Evolutionary conservation across 768 basidiomycete species (phyloP), one percentile per base, ranked within the genome.

Genomic region (Xerocomellus dryophilus): DNA sequence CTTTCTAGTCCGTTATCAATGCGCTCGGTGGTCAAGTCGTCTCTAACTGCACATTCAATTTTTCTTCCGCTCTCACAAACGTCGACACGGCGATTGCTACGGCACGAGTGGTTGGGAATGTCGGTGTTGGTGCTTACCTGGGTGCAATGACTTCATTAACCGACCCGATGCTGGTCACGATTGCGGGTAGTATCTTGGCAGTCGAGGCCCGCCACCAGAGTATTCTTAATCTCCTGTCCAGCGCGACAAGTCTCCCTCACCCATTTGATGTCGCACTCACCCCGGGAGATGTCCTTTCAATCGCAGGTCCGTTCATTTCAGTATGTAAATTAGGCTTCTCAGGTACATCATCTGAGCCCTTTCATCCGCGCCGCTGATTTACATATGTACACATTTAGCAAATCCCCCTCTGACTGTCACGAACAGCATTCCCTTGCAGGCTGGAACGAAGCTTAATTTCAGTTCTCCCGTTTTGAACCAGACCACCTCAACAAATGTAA

Each of bases 141-240:
- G 89, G 89, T 52, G 89, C 81, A 49, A 82, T 86, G 7, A 75
- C 79, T 50, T 76, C 88, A 38, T 56, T 93, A 43, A 67, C 72
- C 12, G 82, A 89, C 59, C 83, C 85, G 14, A 70, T 76, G 23
- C 62, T 90, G 51, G 72, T 89, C 46, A 76, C 78, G 49, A 76
- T 81, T n/a, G 89, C 88, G 38, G 86, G 77, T 8, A 82, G 84
- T 23, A 92, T 92, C 65, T 62, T 88, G 68, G 85, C 89, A 27
- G 77, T 90, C 43, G 91, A 93, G 65, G 85, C 89, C n/a, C 85
- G 91, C 43, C 91, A 94, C 62, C 84, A 87, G 66, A 84, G 86
- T 2, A 70, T 93, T 40, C 78, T 91, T 47, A 92, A 93, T 73
- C 62, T 90, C 56, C 61, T 93, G 49, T 79, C 78, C 41, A 77